Evolutionary conservation across 768 basidiomycete species (phyloP).

Genomic region (Suillus paluster): DNA sequence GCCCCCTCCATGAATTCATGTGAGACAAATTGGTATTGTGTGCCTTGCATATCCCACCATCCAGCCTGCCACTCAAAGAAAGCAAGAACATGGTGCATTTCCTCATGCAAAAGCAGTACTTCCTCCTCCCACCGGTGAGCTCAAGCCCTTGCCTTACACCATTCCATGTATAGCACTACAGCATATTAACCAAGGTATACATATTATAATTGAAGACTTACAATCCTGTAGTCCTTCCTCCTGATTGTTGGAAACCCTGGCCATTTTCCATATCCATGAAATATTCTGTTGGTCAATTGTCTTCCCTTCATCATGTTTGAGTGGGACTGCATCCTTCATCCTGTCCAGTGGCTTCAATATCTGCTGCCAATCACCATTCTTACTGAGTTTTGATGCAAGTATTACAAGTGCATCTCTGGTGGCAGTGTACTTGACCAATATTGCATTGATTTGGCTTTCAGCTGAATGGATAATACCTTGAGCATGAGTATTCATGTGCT

Average conservation of each 20-base stretch:
- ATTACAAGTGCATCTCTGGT: not conserved
- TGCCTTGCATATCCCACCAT: not conserved
- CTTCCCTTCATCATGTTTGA: not conserved
- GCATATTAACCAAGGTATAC: not conserved
- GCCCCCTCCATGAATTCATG: not conserved
- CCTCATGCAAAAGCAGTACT: not conserved
- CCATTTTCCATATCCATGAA: not conserved
- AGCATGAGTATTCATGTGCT: not conserved
- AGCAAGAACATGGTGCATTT: not conserved
- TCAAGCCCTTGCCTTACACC: not conserved
- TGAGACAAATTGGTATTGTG: not conserved
- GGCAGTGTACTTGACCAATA: not conserved
- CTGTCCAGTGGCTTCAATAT: not conserved
- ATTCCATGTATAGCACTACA: not conserved
- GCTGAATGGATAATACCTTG: not conserved
- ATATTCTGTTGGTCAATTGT: not conserved
- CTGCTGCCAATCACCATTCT: not conserved
- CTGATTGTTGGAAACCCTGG: not conserved
- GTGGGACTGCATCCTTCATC: not conserved
- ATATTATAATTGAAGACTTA: not conserved
- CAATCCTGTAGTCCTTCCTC: not conserved
- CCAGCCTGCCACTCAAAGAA: slow-evolving; percentile 5
- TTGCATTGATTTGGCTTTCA: not conserved
- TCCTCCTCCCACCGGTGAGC: slow-evolving; percentile 3
- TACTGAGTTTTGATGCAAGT: not conserved